phyloP scores from a whole-genome alignment of 345 rosid genomes.

The Trapa incisa region DNA sequence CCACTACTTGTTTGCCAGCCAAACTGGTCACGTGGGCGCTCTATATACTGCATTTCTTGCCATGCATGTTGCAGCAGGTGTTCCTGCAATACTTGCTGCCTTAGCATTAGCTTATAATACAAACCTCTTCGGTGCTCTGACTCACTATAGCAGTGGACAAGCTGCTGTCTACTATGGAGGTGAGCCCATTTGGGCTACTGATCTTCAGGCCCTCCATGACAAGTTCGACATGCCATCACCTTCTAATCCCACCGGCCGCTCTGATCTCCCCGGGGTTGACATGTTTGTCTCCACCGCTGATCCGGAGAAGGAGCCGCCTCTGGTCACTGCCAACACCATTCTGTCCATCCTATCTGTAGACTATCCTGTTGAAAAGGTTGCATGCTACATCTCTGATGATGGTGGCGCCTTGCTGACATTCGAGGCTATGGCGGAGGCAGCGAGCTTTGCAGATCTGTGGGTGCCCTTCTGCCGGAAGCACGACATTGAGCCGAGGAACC shows the following conservation, averaged over 20 bases:
- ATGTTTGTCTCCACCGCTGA: slow-evolving; percentile 90
- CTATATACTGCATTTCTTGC: too few relatives aligned
- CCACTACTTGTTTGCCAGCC: too few relatives aligned
- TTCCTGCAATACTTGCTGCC: too few relatives aligned
- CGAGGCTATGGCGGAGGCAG: slow-evolving; percentile 28
- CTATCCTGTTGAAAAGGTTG: slow-evolving; percentile 76
- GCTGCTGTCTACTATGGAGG: too few relatives aligned
- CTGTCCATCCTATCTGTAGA: slow-evolving; percentile 68
- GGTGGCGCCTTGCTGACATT: too few relatives aligned
- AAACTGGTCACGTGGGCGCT: too few relatives aligned
- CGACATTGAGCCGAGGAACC: slow-evolving; percentile 74
- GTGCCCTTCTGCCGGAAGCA: slow-evolving; percentile 91
- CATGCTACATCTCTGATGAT: slow-evolving; percentile 25
- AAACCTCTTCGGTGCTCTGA: too few relatives aligned
- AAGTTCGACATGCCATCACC: slow-evolving; percentile 92
- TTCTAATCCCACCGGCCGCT: slow-evolving; percentile 74
- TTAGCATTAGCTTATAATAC: too few relatives aligned
- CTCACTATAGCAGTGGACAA: too few relatives aligned
- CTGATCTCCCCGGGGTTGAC: slow-evolving; percentile 86
- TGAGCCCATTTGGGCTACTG: too few relatives aligned
- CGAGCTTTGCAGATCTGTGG: slow-evolving; percentile 87
- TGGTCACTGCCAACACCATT: slow-evolving; percentile 73
- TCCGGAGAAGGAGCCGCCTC: slow-evolving; percentile 91
- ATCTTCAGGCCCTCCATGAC: slow-evolving; percentile 63
- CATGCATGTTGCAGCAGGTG: too few relatives aligned